Evolutionary conservation across 78 protist species (phyloP).

Genomic region (Dictyostelium firmibasis): DNA sequence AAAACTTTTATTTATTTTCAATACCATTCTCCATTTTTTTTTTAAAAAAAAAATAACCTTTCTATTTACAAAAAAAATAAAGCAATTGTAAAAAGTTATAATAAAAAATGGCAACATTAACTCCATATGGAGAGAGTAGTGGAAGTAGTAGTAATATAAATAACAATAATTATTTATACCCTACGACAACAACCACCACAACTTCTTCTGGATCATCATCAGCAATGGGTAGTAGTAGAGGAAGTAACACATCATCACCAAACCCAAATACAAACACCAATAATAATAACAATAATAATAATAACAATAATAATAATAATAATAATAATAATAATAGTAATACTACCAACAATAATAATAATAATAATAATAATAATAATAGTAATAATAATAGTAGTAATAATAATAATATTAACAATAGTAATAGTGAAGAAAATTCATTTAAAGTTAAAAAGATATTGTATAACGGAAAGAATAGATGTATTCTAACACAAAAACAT

Average conservation of each 20-base stretch:
- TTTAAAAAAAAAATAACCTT: neutral
- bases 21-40: too few relatives aligned
- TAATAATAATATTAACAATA: neutral
- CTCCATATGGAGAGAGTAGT: neutral
- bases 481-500: constrained; percentile 57
- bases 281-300: neutral
- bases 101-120: constrained; percentile 1
- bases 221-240: neutral
- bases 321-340: neutral
- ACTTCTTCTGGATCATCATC: neutral
- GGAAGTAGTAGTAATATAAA: neutral
- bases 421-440: neutral
- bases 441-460: constrained; percentile 17
- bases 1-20: neutral
- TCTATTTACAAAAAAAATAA: too few relatives aligned
- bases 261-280: neutral
- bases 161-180: neutral
- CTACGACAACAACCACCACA: neutral
- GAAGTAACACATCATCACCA: neutral
- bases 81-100: too few relatives aligned
- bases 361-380: neutral
- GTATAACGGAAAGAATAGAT: constrained; percentile 13
- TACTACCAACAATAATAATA: neutral
- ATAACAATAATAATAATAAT: neutral
- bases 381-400: neutral